Evolutionary conservation across 352 stramenopile species (phyloP).

Genomic region (Globisporangium spiculum): DNA sequence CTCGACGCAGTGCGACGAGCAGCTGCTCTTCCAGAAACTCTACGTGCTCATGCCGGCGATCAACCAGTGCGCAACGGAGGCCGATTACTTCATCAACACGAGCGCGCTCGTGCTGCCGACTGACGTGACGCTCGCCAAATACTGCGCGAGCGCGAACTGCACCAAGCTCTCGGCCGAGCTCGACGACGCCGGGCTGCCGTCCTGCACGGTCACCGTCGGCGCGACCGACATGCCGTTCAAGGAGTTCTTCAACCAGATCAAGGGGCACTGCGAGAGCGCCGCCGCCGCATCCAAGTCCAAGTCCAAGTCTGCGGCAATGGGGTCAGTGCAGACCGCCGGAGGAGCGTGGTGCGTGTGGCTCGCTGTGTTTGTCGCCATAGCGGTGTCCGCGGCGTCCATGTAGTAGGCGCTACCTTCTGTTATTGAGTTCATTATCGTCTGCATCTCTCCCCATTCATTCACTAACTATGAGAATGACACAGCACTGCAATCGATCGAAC

Average conservation of each 20-base stretch:
- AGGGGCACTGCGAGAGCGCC: constrained; percentile 16
- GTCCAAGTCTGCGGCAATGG: not conserved
- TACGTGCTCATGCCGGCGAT: constrained; percentile 49
- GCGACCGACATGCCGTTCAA: constrained; percentile 29
- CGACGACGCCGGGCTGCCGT: constrained; percentile 33
- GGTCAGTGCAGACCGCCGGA: not conserved
- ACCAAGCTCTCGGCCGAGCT: constrained; percentile 31
- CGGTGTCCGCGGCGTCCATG: not conserved
- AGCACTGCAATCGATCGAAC: not conserved
- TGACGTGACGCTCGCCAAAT: constrained; percentile 26
- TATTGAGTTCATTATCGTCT: not conserved
- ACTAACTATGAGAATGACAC: constrained; percentile 1
- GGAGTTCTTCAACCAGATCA: constrained; percentile 34
- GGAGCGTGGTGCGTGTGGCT: not conserved
- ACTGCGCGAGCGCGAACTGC: constrained; percentile 36
- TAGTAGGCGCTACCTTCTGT: not conserved
- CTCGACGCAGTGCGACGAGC: constrained; percentile 25
- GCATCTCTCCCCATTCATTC: not conserved
- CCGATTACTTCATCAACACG: constrained; percentile 33
- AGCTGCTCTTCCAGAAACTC: constrained; percentile 45
- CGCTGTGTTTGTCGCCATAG: not conserved
- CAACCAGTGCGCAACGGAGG: constrained; percentile 38
- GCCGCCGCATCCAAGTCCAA: constrained; percentile 2
- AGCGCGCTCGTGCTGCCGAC: constrained; percentile 24
- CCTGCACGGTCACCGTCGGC: constrained; percentile 28